phyloP scores from a whole-genome alignment of 805 yeast genomes.

The Teunomyces cretensis region DNA sequence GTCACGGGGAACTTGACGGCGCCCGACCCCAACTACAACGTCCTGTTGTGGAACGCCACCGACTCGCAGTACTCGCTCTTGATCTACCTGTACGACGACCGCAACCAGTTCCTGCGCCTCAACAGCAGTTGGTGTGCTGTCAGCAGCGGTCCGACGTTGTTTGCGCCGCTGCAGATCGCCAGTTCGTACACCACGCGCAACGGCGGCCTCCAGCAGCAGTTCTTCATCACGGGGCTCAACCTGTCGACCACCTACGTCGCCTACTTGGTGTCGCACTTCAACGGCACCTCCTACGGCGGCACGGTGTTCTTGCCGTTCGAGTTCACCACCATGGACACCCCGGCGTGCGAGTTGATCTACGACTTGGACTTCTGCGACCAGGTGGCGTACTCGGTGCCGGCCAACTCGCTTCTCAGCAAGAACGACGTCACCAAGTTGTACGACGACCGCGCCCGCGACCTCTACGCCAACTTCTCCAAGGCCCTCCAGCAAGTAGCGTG shows the following conservation, averaged over 20 bases:
- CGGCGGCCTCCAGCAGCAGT: slow-evolving; percentile 56
- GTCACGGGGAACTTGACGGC: slow-evolving; percentile 54
- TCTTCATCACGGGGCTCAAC: slow-evolving; percentile 61
- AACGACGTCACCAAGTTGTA: slow-evolving; percentile 40
- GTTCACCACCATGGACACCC: slow-evolving; percentile 54
- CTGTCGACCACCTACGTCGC: slow-evolving; percentile 63
- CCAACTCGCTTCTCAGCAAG: slow-evolving; percentile 15
- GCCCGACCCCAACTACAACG: background rate
- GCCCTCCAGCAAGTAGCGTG: slow-evolving; percentile 79
- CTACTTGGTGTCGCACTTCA: slow-evolving; percentile 53
- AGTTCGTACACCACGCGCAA: slow-evolving; percentile 44
- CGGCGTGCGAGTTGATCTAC: slow-evolving; percentile 71
- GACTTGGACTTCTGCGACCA: slow-evolving; percentile 73
- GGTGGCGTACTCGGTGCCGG: slow-evolving; percentile 88
- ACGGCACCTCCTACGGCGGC: slow-evolving; percentile 53
- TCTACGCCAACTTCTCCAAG: slow-evolving; percentile 66
- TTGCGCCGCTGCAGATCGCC: slow-evolving; percentile 19
- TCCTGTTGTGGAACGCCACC: slow-evolving; percentile 19
- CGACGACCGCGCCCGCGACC: slow-evolving; percentile 57
- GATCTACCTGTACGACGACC: slow-evolving; percentile 45
- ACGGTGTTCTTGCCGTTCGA: slow-evolving; percentile 54
- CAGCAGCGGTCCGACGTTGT: slow-evolving; percentile 47
- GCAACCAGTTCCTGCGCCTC: slow-evolving; percentile 36
- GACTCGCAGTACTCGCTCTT: slow-evolving; percentile 40
- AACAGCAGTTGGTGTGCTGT: slow-evolving; percentile 73